Percentiles rank a stretch among this genome's conserved stretches.
These are phyloP conservation scores for Spatholobus suberectus DNA, from an alignment of 306 rosid genomes.

Conservation along the genomic window DNA sequence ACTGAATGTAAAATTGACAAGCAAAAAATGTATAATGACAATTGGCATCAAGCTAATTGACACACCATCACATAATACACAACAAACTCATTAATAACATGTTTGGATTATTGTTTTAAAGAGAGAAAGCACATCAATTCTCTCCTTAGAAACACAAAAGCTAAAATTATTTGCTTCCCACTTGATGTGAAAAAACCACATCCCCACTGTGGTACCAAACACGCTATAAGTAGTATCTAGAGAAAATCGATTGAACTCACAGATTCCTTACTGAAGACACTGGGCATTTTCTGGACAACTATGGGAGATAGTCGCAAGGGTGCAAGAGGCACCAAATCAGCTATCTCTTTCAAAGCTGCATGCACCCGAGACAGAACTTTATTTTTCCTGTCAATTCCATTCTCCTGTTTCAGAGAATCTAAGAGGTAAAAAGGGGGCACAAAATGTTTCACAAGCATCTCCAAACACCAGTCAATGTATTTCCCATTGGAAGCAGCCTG, in stretches of 20 bases:
- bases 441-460: conserved; percentile 70
- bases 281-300: conserved; percentile 63
- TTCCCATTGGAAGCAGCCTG: conserved; percentile 81
- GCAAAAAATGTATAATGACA: neutral
- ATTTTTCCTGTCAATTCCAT: conserved; percentile 59
- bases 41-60: neutral
- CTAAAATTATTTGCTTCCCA: no score
- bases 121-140: no score
- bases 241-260: conserved; percentile 57
- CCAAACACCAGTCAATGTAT: conserved; percentile 63
- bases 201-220: no score
- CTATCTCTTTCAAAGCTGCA: conserved; percentile 67
- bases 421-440: conserved; percentile 51
- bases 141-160: no score
- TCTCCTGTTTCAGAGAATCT: conserved; percentile 41
- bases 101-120: no score
- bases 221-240: neutral
- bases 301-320: conserved; percentile 63
- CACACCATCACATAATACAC: neutral
- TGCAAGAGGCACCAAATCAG: conserved; percentile 83
- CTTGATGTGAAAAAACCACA: no score
- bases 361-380: conserved; percentile 88
- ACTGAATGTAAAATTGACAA: neutral
- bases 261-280: conserved; percentile 38
- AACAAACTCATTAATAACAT: neutral